These are phyloP conservation scores for Friedmanniomyces simplex DNA, from an alignment of 495 filamentous ascomycete species.

Conservation along the genomic window DNA sequence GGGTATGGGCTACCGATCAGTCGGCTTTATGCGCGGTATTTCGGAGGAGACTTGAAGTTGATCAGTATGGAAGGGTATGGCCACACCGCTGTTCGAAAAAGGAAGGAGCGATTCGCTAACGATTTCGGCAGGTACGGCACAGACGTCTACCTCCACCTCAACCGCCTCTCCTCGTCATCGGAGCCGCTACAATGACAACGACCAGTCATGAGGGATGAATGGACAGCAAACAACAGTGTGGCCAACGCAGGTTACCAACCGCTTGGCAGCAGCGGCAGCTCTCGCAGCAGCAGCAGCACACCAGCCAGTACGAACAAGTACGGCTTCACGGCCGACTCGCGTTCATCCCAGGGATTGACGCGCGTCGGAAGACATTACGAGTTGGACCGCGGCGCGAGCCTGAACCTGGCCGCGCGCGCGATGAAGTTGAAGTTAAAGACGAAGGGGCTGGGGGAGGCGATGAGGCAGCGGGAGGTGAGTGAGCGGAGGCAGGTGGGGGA, in stretches of 20 bases:
- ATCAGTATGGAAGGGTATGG: conserved; percentile 99
- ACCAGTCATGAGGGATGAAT: conserved; percentile 81
- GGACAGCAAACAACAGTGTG: conserved; percentile 12
- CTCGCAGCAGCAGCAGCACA: not conserved
- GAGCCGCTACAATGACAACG: conserved; percentile 97
- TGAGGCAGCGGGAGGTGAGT: conserved; percentile 55
- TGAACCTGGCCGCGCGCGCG: conserved; percentile 28
- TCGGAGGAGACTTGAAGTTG: conserved; percentile 90
- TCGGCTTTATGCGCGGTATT: conserved; percentile 89
- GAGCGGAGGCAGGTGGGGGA: conserved; percentile 84
- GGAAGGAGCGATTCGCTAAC: not conserved
- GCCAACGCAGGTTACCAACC: not conserved
- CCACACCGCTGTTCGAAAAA: not conserved
- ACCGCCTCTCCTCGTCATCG: conserved; percentile 86
- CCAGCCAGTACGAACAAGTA: not conserved
- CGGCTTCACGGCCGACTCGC: conserved; percentile 7
- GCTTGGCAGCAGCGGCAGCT: not conserved
- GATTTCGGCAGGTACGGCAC: conserved; percentile 68
- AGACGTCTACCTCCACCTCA: conserved; percentile 95
- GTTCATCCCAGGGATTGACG: conserved; percentile 74
- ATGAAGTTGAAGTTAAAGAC: conserved; percentile 41
- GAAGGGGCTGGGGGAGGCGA: conserved; percentile 33
- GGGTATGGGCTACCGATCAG: conserved; percentile 93
- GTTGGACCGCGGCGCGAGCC: conserved; percentile 8
- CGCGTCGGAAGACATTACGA: conserved; percentile 18